Conservation (phyloP, 2,329 filamentous ascomycete genomes). For the Pseudopyricularia javanii region DNA sequence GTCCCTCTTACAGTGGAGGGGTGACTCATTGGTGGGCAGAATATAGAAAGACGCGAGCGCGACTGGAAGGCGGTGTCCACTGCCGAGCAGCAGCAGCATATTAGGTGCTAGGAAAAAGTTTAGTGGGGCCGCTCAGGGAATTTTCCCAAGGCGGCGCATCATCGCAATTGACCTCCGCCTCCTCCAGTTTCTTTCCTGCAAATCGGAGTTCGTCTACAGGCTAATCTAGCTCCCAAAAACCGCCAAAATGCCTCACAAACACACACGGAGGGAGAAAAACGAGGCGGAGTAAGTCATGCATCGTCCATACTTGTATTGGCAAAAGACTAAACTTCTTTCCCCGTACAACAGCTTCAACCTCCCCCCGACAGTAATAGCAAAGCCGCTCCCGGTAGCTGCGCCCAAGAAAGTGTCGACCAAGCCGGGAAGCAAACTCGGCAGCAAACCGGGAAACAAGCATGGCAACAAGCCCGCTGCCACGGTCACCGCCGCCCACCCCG, state of each 20-base stretch:
- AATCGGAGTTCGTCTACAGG: no score
- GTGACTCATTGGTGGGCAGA: conserved; percentile 1
- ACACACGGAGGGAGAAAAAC: conserved; percentile 54
- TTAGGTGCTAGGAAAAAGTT: not conserved
- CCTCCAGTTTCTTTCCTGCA: not conserved
- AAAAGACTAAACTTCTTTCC: not conserved
- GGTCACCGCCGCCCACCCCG: conserved; percentile 12
- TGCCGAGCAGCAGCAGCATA: not conserved
- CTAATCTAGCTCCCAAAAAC: not conserved
- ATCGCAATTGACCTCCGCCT: not conserved
- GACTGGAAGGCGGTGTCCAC: conserved; percentile 2
- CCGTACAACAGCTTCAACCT: conserved; percentile 34
- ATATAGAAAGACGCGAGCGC: not conserved
- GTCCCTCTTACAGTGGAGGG: not conserved
- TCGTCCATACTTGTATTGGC: not conserved
- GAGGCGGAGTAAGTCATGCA: conserved; percentile 30
- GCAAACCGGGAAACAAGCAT: no score
- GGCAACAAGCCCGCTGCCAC: no score
- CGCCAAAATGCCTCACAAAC: conserved; percentile 68
- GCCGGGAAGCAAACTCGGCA: conserved; percentile 9
- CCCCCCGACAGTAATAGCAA: conserved; percentile 34
- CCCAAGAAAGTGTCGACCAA: conserved; percentile 18
- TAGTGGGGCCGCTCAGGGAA: not conserved
- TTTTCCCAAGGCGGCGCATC: not conserved
- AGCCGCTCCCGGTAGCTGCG: conserved; percentile 31